Evolutionary conservation across 805 yeast species (phyloP).

Genomic region (Myxozyma kluyveri): DNA sequence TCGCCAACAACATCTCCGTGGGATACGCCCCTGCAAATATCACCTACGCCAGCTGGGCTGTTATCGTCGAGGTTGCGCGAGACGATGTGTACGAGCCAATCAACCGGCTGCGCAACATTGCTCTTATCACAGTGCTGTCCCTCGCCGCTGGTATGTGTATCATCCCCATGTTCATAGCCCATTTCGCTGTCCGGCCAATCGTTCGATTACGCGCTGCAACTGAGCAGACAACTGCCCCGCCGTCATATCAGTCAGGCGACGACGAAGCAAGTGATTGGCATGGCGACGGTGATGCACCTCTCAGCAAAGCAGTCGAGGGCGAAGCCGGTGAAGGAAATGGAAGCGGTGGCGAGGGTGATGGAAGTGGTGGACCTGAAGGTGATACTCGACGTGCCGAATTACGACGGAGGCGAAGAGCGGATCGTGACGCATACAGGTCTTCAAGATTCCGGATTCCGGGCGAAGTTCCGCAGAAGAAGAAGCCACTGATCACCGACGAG

Average conservation of each 20-base stretch:
- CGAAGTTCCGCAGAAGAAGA: slow-evolving; percentile 33
- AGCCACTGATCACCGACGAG: slow-evolving; percentile 59
- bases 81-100: slow-evolving; percentile 62
- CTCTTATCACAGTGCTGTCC: slow-evolving; percentile 74
- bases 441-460: slow-evolving; percentile 21
- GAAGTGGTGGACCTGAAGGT: background rate
- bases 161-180: slow-evolving; percentile 78
- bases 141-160: slow-evolving; percentile 71
- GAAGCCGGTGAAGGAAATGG: background rate
- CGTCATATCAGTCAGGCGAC: slow-evolving; percentile 4
- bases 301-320: background rate
- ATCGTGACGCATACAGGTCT: background rate
- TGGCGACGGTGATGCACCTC: background rate
- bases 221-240: slow-evolving; percentile 49
- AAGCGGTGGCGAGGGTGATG: slow-evolving; percentile 2
- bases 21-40: slow-evolving; percentile 54
- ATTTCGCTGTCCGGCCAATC: slow-evolving; percentile 81
- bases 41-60: slow-evolving; percentile 60
- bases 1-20: slow-evolving; percentile 48
- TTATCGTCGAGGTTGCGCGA: slow-evolving; percentile 64
- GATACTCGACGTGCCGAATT: background rate
- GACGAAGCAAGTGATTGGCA: background rate
- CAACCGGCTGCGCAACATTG: slow-evolving; percentile 58
- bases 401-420: background rate
- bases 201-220: slow-evolving; percentile 77